A percentile compares a stretch with the other conserved stretches of the same genome.
These are phyloP conservation scores for Colletotrichum lindemuthianum DNA, from an alignment of 2,329 filamentous ascomycete genomes.

Conservation along the genomic window DNA sequence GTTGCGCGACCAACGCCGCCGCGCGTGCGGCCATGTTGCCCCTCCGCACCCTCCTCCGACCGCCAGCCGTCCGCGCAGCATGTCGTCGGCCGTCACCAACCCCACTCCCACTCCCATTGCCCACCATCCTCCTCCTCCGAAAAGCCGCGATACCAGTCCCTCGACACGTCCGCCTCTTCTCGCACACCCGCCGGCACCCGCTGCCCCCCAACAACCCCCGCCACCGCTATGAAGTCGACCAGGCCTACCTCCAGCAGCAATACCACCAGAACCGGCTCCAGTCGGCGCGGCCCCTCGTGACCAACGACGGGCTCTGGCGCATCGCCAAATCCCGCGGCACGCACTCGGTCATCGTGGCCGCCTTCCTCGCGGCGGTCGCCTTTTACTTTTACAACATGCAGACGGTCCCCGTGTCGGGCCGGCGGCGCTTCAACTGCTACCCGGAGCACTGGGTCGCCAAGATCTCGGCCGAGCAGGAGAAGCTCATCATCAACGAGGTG, in stretches of 20 bases:
- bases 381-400: conserved; percentile 79
- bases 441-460: conserved; percentile 63
- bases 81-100: background rate
- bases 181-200: conserved; percentile 34
- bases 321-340: conserved; percentile 46
- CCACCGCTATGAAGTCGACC: conserved; percentile 10
- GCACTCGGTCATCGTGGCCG: conserved; percentile 52
- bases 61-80: conserved; percentile 23
- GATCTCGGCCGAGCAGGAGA: conserved; percentile 64
- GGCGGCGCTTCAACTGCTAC: conserved; percentile 78
- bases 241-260: conserved; percentile 20
- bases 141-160: background rate
- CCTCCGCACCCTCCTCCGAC: conserved; percentile 38
- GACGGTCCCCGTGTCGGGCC: conserved; percentile 76
- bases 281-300: conserved; percentile 46
- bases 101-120: background rate
- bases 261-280: conserved; percentile 38
- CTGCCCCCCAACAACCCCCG: conserved; percentile 10
- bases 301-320: conserved; percentile 44
- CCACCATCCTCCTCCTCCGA: background rate
- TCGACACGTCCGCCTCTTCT: conserved; percentile 38
- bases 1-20: background rate
- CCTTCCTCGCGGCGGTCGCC: conserved; percentile 54
- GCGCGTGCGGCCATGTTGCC: conserved; percentile 36
- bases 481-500: conserved; percentile 64